Evolutionary conservation across 1,284 basidiomycete genomes (phyloP).

Genomic region (Agaricales sp.): DNA sequence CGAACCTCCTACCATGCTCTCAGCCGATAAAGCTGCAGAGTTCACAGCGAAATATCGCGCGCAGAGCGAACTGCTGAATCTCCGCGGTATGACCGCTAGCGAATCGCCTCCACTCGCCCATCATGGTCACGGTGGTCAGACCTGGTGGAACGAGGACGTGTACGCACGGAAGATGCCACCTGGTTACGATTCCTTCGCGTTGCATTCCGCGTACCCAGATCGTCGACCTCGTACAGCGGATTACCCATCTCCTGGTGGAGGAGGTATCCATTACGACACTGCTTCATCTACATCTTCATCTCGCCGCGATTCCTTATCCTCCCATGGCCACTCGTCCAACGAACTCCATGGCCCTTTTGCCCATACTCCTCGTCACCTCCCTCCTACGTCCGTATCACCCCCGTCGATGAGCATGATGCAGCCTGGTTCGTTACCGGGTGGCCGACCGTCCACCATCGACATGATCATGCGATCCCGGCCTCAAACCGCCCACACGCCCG

Average conservation of each 20-base stretch:
- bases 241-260: neutral
- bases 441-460: neutral
- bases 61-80: constrained; percentile 32
- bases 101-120: constrained; percentile 8
- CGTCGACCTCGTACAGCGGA: neutral
- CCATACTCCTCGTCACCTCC: neutral
- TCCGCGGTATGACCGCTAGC: constrained; percentile 19
- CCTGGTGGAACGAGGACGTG: neutral
- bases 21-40: constrained; percentile 21
- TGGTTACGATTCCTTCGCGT: too few species aligned
- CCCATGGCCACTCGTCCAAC: neutral
- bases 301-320: neutral
- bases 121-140: neutral
- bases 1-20: constrained; percentile 13
- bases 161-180: too few species aligned
- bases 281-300: neutral
- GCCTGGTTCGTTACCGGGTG: too few species aligned
- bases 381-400: neutral
- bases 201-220: too few species aligned
- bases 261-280: neutral
- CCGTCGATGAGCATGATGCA: too few species aligned
- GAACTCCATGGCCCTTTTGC: neutral
- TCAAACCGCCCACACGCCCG: neutral
- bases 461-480: neutral
- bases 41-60: constrained; percentile 37